Base-by-base conservation (phyloP, 2,329 filamentous ascomycete species). In the Penicillium palitans region DNA sequence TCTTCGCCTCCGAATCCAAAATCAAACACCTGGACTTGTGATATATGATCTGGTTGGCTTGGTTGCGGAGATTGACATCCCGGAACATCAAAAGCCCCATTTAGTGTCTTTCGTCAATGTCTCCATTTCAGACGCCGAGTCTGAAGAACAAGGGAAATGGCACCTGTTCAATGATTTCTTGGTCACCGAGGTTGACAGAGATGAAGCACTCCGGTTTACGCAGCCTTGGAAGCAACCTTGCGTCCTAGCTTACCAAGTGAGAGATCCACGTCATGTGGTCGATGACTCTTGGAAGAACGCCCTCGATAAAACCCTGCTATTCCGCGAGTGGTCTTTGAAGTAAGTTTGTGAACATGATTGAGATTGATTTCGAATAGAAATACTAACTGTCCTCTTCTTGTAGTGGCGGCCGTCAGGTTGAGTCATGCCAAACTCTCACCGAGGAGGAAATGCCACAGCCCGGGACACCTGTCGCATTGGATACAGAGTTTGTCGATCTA, bases 141-240 rank as follows among this genome's bases (percentile, higher is more conserved):
- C 83, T 0, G 82, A 85, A 1, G 79, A 79, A 4, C 83, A 86
- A 62, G 88, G 85, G 68, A 88, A 89, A 66, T 99, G 96, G 96
- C 91, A 98, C 75, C 78, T 99, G 1, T 97, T 99, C 79, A 99
- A 99, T 67, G 95, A 99, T 76, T 99, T 99, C 69, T 78, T 96
- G 37, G 96, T 99, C 24, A 86, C 90, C 13, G 87, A 89, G 10
- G 85, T 96, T 17, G 85, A 88, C 33, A 84, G 85, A 29, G 88
- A 92, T 61, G 93, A 99, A 72, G 96, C 93, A 0, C 80, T 98
- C 19, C 87, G 89, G 25, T 99, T 98, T 74, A 93, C 93, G 61
- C 86, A 91, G 4, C 84, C 87, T 19, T 99, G 95, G 95, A 99
- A 98, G 78, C 82, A 91, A 50, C 95, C 95, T 0, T 92, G 91